A percentile compares a stretch with the other conserved stretches of the same genome.
Evolutionary conservation across 257 asterid species (phyloP).

Genomic region (Asclepias syriaca): DNA sequence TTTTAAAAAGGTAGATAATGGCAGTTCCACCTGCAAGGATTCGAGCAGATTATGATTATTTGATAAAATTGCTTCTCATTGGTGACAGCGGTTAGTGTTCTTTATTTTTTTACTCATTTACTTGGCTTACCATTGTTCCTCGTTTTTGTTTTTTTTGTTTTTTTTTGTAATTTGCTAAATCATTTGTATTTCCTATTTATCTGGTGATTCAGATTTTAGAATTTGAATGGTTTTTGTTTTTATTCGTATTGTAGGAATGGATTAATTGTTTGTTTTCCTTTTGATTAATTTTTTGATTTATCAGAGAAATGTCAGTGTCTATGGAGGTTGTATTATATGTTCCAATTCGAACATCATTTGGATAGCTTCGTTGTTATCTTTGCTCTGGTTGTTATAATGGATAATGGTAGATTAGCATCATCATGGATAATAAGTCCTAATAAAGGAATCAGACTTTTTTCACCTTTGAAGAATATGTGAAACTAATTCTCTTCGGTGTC

Average conservation of each 20-base stretch:
- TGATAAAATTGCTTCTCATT: constrained; percentile 47
- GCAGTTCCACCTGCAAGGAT: constrained; percentile 60
- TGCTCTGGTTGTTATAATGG: background rate
- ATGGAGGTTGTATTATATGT: background rate
- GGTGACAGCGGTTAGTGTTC: constrained; percentile 48
- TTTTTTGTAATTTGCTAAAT: background rate
- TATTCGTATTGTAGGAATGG: background rate
- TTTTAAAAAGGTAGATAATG: constrained; percentile 15
- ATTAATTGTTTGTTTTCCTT: background rate
- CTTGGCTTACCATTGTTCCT: background rate
- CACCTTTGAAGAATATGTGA: no score
- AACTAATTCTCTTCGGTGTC: background rate
- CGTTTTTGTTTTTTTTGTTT: background rate
- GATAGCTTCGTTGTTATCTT: background rate
- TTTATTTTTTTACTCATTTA: no score
- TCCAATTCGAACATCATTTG: background rate
- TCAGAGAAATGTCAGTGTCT: background rate
- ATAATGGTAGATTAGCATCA: background rate
- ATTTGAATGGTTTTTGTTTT: background rate
- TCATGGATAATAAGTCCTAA: background rate
- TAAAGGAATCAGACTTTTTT: background rate
- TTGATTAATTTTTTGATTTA: background rate
- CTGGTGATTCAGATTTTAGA: background rate
- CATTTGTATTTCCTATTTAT: background rate
- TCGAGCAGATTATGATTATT: constrained; percentile 54